A percentile compares a stretch with the other conserved stretches of the same genome.
Conservation (phyloP, 2,329 filamentous ascomycete species). For the Chalaropsis thielavioides region DNA sequence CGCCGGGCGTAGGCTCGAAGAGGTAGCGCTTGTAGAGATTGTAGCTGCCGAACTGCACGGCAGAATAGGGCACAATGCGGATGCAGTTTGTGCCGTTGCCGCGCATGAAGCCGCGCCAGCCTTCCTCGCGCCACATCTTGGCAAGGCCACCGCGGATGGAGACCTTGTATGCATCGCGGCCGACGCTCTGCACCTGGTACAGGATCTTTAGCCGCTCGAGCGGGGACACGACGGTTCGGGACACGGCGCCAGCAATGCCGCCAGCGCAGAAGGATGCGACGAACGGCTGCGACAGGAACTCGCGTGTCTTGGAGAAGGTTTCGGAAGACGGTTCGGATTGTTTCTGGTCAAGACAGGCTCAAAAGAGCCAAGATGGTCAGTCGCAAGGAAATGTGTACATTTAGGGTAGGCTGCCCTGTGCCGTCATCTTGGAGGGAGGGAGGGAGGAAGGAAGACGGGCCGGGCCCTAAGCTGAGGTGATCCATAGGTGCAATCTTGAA, state of each 20-base stretch:
- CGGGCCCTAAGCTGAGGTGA: not conserved
- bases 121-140: conserved; percentile 97
- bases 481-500: no score
- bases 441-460: no score
- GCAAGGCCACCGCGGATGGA: conserved; percentile 74
- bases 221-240: conserved; percentile 88
- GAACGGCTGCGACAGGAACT: conserved; percentile 62
- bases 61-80: conserved; percentile 93
- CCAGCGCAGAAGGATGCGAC: conserved; percentile 87
- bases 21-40: conserved; percentile 87
- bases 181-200: conserved; percentile 88
- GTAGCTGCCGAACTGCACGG: conserved; percentile 95
- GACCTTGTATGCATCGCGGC: conserved; percentile 83
- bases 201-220: conserved; percentile 93
- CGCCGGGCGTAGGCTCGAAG: conserved; percentile 62
- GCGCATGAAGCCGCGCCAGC: conserved; percentile 93
- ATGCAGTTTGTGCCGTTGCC: conserved; percentile 98
- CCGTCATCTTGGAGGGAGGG: not conserved
- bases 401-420: not conserved
- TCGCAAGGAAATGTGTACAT: not conserved
- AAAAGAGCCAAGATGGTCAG: not conserved
- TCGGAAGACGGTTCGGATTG: not conserved
- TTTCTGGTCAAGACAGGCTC: conserved; percentile 1
- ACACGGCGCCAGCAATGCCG: conserved; percentile 91
- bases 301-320: not conserved